A percentile compares a stretch with the other conserved stretches of the same genome.
These are phyloP conservation scores for Kodamaea nitidulidarum DNA, from an alignment of 805 yeast species.

Conservation along the genomic window DNA sequence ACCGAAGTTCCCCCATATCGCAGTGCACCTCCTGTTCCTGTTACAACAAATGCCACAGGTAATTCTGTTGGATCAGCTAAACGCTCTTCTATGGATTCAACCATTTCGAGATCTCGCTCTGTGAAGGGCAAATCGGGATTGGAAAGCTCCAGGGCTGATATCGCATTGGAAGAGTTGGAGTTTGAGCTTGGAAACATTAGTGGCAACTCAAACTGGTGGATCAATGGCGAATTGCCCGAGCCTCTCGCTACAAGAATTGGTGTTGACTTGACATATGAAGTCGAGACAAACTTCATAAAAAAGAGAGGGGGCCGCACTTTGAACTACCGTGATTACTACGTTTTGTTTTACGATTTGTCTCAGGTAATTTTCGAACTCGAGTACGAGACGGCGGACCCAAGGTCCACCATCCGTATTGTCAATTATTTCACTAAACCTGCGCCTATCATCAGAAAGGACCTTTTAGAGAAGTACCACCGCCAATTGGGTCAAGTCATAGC, in stretches of 20 bases:
- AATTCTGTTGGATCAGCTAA: constrained; percentile 13
- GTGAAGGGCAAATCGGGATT: constrained; percentile 12
- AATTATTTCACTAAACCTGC: constrained; percentile 32
- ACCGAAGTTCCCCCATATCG: constrained; percentile 9
- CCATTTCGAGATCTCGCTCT: constrained; percentile 14
- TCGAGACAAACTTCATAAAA: constrained; percentile 50
- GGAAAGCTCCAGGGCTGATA: constrained; percentile 29
- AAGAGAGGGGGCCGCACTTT: constrained; percentile 56
- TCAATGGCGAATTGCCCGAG: constrained; percentile 54
- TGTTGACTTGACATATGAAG: constrained; percentile 56
- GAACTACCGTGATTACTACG: constrained; percentile 60
- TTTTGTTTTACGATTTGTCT: constrained; percentile 69
- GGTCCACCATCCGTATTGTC: constrained; percentile 39
- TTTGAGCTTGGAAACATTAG: constrained; percentile 27
- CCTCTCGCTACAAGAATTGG: constrained; percentile 38
- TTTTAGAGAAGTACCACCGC: constrained; percentile 46
- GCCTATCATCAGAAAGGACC: constrained; percentile 44
- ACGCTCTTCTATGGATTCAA: constrained; percentile 16
- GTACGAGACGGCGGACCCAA: constrained; percentile 54
- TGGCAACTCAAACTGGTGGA: constrained; percentile 61
- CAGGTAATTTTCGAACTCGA: constrained; percentile 57
- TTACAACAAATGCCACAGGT: constrained; percentile 12
- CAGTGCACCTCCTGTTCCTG: constrained; percentile 1
- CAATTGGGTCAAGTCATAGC: constrained; percentile 51
- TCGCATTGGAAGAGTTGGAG: constrained; percentile 21